These are phyloP conservation scores for Candida germanica DNA, from an alignment of 805 yeast genomes.

Conservation along the genomic window DNA sequence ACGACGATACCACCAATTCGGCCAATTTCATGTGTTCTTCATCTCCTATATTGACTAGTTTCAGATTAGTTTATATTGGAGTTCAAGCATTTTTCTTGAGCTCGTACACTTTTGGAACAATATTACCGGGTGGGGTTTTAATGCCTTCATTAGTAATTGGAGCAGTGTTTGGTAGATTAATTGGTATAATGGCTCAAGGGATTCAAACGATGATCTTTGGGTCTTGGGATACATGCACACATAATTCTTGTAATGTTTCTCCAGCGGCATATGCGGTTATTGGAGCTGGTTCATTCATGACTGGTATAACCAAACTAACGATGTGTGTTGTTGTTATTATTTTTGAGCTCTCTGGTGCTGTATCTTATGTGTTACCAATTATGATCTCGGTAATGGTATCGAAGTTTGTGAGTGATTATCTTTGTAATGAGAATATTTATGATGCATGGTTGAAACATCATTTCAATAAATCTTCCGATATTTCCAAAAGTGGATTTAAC, in stretches of 20 bases:
- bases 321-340: conserved; percentile 77
- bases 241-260: conserved; percentile 57
- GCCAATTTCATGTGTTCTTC: conserved; percentile 36
- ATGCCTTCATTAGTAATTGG: conserved; percentile 65
- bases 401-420: conserved; percentile 65
- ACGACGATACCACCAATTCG: conserved; percentile 16
- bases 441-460: conserved; percentile 42
- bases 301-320: conserved; percentile 79
- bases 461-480: conserved; percentile 22
- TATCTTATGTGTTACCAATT: conserved; percentile 78
- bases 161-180: conserved; percentile 53
- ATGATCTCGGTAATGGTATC: conserved; percentile 80
- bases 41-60: conserved; percentile 20
- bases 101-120: conserved; percentile 65
- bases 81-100: conserved; percentile 58
- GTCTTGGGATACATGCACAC: conserved; percentile 38
- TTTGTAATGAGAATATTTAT: conserved; percentile 59
- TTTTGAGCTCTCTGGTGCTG: conserved; percentile 83
- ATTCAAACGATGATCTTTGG: conserved; percentile 40
- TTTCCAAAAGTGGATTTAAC: conserved; percentile 15
- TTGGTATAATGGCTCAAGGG: conserved; percentile 51
- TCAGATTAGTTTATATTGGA: conserved; percentile 36
- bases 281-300: conserved; percentile 79
- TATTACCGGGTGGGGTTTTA: conserved; percentile 65
- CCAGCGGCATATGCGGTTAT: conserved; percentile 88